Evolutionary conservation across 2,329 filamentous ascomycete species (phyloP), one percentile per base, ranked within the genome.

Genomic region (Pseudogymnoascus sp.): DNA sequence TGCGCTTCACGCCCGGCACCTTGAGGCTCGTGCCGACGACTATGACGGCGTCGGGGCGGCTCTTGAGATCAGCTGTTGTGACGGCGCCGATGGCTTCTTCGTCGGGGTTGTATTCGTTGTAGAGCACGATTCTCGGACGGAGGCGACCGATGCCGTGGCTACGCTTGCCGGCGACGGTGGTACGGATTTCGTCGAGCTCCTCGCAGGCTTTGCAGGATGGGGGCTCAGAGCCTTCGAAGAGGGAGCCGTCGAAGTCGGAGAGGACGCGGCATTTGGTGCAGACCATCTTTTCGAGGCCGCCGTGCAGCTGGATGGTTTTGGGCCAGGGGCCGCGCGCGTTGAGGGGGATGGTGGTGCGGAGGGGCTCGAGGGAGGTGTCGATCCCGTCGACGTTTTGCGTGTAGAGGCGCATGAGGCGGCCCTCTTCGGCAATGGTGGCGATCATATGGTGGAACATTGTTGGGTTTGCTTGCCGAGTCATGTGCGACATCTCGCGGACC

Each of bases 381-480:
- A 99, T 89, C 63, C 92, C 91, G 75, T 99, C 94, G 35, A 99
- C 93, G 68, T 99, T 99, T 72, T 99, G 94, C 2, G 90, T 93
- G 74, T 99, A 99, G 5, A 99, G 81, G 44, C 94, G 89, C 71
- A 97, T 79, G 24, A 99, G 77, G 17, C 94, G 89, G 44, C 88
- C 90, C 74, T 97, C 92, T 62, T 89, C 83, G 3, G 93, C 90
- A 21, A 99, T 80, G 3, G 92, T 93, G 57, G 94, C 94, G 44
- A 99, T 82, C 74, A 99, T 83, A 72, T 97, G 90, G 77, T 99
- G 94, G 71, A 99, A 99, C 2, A 85, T 80, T 1, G 94, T 97
- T 10, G 94, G 92, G 66, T 86, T 77, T 61, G 93, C 92, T 59
- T 81, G 81, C 67, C 86, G 85, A 21, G 90, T 90, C 77, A 92